Evolutionary conservation across 805 yeast species (phyloP), one percentile per base, ranked within the genome.

Genomic region (Kuraishia capsulata): DNA sequence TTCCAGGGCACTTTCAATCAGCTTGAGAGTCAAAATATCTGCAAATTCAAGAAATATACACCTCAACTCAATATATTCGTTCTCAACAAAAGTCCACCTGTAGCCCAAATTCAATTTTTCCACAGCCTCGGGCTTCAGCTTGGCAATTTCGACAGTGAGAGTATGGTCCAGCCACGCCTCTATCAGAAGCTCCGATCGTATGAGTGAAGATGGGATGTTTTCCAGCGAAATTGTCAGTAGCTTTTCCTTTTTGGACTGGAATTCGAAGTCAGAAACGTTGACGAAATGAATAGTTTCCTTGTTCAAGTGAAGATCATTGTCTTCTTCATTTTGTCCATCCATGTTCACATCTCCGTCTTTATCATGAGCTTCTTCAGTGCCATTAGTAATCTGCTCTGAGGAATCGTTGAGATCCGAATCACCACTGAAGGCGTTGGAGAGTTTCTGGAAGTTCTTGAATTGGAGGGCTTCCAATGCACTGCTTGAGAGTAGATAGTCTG

Each of bases 41-140:
- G 43, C 38, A 35, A 60, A 60, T 21, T 42, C 39, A 3, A 61
- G 32, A 42, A 47, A 61, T 1, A 60, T 44, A 5, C 38, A 31
- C 18, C 43, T 51, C 19, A 30, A 31, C 8, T 44, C 53, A 3
- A 41, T 23, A 20, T 36, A 37, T 4, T 50, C 52, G 20, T 41
- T 39, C 10, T 39, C 38, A 5, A 52, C 36, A 36, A 42, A 45
- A 16, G 49, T 44, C 63, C 64, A 59, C 8, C 32, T 35, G 38
- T 44, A 57, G 36, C 26, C 43, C 37, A 35, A 9, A 10, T 33
- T 17, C 18, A 20, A 25, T 14, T 28, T 8, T 28, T 26, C 37
- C 14, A 5, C 25, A 33, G 33, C 16, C 13, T 17, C 25, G 18
- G 26, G 14, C 20, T n/a, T 16, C 14, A 18, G n/a, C 23, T 19